A percentile compares a stretch with the other conserved stretches of the same genome.
Conservation (phyloP, 192 early-diverging fungal genomes). For the Neocallimastix lanati region DNA sequence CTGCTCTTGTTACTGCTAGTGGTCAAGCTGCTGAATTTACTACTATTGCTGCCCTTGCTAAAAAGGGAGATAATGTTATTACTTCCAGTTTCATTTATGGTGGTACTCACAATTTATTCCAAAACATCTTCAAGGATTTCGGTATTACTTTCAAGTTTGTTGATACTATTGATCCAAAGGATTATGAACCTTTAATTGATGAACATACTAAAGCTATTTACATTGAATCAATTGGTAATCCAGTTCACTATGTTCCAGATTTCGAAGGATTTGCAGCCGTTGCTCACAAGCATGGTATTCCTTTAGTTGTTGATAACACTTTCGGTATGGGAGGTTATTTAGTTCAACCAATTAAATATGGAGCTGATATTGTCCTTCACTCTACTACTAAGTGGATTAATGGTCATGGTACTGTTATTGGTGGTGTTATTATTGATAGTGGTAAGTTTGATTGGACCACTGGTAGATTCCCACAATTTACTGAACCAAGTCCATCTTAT, state of each 20-base stretch:
- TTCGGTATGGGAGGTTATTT: slow-evolving; percentile 73
- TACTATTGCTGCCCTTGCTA: slow-evolving; percentile 54
- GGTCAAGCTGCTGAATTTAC: slow-evolving; percentile 80
- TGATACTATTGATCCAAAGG: slow-evolving; percentile 49
- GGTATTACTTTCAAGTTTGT: slow-evolving; percentile 70
- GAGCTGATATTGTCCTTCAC: slow-evolving; percentile 80
- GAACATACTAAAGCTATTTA: slow-evolving; percentile 77
- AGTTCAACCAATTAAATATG: slow-evolving; percentile 70
- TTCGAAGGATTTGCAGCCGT: slow-evolving; percentile 63
- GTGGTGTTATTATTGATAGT: slow-evolving; percentile 72
- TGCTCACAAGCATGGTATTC: slow-evolving; percentile 63
- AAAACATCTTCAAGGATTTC: slow-evolving; percentile 18
- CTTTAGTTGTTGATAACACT: slow-evolving; percentile 90
- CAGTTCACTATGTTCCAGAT: slow-evolving; percentile 73
- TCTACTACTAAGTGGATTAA: slow-evolving; percentile 89
- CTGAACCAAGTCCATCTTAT: slow-evolving; percentile 64
- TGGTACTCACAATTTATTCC: slow-evolving; percentile 2
- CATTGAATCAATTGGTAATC: slow-evolving; percentile 82
- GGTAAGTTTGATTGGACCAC: slow-evolving; percentile 81
- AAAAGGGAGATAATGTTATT: slow-evolving; percentile 76
- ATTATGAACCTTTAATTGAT: slow-evolving; percentile 64
- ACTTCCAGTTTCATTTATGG: slow-evolving; percentile 41
- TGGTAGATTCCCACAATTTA: slow-evolving; percentile 72
- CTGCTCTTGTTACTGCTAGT: slow-evolving; percentile 35
- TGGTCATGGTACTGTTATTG: slow-evolving; percentile 81